Evolutionary conservation across 2,329 filamentous ascomycete genomes (phyloP).

Genomic region (Fusarium sacchari): DNA sequence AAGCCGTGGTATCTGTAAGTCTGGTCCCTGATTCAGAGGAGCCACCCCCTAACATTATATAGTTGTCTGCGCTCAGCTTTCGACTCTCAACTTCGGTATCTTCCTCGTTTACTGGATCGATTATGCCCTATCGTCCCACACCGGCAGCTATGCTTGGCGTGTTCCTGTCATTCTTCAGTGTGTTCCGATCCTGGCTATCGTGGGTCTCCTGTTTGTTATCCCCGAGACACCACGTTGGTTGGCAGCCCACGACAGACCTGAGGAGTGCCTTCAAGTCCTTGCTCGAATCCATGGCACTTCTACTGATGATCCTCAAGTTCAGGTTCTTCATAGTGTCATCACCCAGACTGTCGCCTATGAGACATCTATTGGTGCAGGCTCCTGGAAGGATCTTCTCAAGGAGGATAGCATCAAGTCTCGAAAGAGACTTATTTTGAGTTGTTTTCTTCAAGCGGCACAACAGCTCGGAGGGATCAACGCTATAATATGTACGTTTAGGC

Average conservation of each 20-base stretch:
- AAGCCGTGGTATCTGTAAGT: slow-evolving; percentile 48
- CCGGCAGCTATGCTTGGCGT: slow-evolving; percentile 51
- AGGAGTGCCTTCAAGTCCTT: slow-evolving; percentile 51
- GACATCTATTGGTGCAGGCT: slow-evolving; percentile 43
- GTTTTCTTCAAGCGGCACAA: slow-evolving; percentile 49
- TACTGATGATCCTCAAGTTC: slow-evolving; percentile 36
- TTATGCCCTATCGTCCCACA: slow-evolving; percentile 51
- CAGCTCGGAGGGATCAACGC: slow-evolving; percentile 62
- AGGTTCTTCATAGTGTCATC: slow-evolving; percentile 45
- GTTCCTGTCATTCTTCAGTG: slow-evolving; percentile 55
- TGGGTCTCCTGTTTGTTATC: slow-evolving; percentile 50
- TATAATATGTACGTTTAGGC: slow-evolving; percentile 51
- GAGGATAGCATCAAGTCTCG: slow-evolving; percentile 48
- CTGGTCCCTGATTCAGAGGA: not conserved
- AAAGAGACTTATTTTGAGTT: slow-evolving; percentile 47
- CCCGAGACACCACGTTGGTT: slow-evolving; percentile 58
- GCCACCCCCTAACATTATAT: not conserved
- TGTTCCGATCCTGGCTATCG: slow-evolving; percentile 53
- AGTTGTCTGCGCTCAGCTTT: slow-evolving; percentile 59
- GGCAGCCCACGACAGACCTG: slow-evolving; percentile 50
- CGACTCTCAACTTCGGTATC: slow-evolving; percentile 59
- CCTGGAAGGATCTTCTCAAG: slow-evolving; percentile 46
- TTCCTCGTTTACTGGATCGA: slow-evolving; percentile 59
- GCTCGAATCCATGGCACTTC: slow-evolving; percentile 49
- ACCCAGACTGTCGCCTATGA: slow-evolving; percentile 48